Evolutionary conservation across 306 rosid genomes (phyloP), one percentile per base, ranked within the genome.

Genomic region (Cicer yamashitae): DNA sequence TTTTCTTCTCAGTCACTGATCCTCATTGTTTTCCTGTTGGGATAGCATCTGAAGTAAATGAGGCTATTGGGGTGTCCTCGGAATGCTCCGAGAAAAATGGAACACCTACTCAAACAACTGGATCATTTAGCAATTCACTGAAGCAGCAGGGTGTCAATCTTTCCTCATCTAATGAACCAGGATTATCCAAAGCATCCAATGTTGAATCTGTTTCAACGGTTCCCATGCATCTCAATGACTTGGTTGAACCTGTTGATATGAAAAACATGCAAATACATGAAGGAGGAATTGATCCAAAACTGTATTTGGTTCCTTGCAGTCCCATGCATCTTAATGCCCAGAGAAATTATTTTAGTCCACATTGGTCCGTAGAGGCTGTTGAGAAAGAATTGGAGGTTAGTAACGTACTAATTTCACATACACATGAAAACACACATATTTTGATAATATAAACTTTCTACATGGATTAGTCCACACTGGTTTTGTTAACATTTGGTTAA

Each of bases 351-450:
- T 89, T 86, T 87, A 59, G 84, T 76, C 89, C 92, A 7, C 90
- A 94, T 75, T 94, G 89, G 96, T 79, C 96, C 43, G 41, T 69
- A 71, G 87, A 90, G 44, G 89, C 79, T 75, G 85, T 90, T 61
- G 89, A 82, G 74, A 86, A 82, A 71, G 96, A 93, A 45, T 39
- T 90, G 11, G 90, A 86, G 96, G 97, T 94, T 50, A 50, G 87
- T 85, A 30, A 70, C 43, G 14, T 76, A 48, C 51, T 50, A 22
- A 44, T 68, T 56, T 81, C 15, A 40, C 59, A 10, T 43, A 11
- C 62, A 46, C 11, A 18, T 12, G 10, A 12, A n/a, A 14, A 38
- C 10, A 6, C 34, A 22, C 34, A 73, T n/a, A 8, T 63, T n/a
- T n/a, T 45, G 46, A 13, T 71, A 71, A 15, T 17, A 14, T 78